Evolutionary conservation across 2,329 filamentous ascomycete species (phyloP).

Genomic region (Hypocrella siamensis): DNA sequence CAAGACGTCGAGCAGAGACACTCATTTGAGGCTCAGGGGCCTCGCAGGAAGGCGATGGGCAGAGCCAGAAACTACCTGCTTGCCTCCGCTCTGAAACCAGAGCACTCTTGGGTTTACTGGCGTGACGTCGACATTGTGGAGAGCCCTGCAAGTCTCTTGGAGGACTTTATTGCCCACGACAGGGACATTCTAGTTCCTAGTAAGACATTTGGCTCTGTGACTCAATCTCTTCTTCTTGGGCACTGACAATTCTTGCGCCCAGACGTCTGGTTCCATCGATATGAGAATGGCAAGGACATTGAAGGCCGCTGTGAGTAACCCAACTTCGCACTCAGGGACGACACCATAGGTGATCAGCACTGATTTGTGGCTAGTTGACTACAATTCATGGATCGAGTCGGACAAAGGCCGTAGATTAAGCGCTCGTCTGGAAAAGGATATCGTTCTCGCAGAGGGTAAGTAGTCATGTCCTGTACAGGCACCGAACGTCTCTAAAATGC

Average conservation of each 20-base stretch:
- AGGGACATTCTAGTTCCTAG: constrained; percentile 88
- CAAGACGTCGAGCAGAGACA: constrained; percentile 76
- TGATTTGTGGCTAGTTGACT: constrained; percentile 54
- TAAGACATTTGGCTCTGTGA: constrained; percentile 31
- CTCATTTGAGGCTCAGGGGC: constrained; percentile 73
- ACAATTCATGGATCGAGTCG: constrained; percentile 97
- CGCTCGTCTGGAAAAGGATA: constrained; percentile 58
- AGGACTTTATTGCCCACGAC: constrained; percentile 92
- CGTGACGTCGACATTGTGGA: constrained; percentile 93
- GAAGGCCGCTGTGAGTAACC: constrained; percentile 79
- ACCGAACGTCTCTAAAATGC: constrained; percentile 7
- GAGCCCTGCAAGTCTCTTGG: constrained; percentile 71
- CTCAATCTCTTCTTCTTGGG: not conserved
- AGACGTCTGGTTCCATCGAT: constrained; percentile 98
- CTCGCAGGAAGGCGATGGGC: constrained; percentile 79
- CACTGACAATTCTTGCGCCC: constrained; percentile 2
- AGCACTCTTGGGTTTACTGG: constrained; percentile 99
- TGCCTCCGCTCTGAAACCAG: constrained; percentile 67
- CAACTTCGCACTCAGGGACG: too few species aligned
- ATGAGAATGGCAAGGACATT: constrained; percentile 65
- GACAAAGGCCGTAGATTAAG: constrained; percentile 65
- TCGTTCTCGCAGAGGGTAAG: constrained; percentile 78
- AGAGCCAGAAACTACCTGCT: constrained; percentile 86
- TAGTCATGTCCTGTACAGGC: not conserved
- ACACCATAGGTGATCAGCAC: too few species aligned